Evolutionary conservation across 1,139 yeast genomes (phyloP), one percentile per base, ranked within the genome.

Genomic region (Pneumocystis oryctolagi): DNA sequence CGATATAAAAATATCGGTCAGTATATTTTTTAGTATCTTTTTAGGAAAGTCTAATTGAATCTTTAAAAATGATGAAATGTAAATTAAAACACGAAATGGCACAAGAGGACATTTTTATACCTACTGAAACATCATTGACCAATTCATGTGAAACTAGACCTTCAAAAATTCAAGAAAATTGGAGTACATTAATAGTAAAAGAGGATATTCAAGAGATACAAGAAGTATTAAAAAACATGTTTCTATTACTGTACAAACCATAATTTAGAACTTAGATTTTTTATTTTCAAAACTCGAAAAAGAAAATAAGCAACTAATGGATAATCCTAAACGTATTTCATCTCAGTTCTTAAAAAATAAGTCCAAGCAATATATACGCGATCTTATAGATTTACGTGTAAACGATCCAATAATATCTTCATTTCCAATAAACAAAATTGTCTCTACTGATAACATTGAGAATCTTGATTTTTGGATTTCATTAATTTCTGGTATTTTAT

Each of bases 251-350:
- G 8, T 47, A 25, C 25, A 47, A 25, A 47, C 12, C n/a, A 25
- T 25, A 47, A 20, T 47, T 12, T 55, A 65, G 60, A 40, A 30
- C 60, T 61, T 64, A 20, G 63, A 67, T 5, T 64, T 65, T 16
- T 63, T 66, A 14, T 32, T 66, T 12, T 65, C 67, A 39, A 64
- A 65, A 16, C 66, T 66, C n/a, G 68, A 66, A 53, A 62, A 66
- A n/a, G 68, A 66, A 47, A 66, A 66, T 40, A 63, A 61, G 9
- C 61, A 65, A n/a, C 61, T 65, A n/a, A 66, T 65, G 25, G 58
- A 53, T 18, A 66, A 65, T 32, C 67, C 67, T 5, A 66, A 66
- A 39, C 20, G 18, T 14, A 8, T 58, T 0, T 58, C 60, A 14
- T 47, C 55, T 25, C 55, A 31, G 12, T 28, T 47, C 37, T 35